Percentiles rank a stretch among this genome's conserved stretches.
Conservation (phyloP, 495 filamentous ascomycete species). For the Hypoxylon perforatum region DNA sequence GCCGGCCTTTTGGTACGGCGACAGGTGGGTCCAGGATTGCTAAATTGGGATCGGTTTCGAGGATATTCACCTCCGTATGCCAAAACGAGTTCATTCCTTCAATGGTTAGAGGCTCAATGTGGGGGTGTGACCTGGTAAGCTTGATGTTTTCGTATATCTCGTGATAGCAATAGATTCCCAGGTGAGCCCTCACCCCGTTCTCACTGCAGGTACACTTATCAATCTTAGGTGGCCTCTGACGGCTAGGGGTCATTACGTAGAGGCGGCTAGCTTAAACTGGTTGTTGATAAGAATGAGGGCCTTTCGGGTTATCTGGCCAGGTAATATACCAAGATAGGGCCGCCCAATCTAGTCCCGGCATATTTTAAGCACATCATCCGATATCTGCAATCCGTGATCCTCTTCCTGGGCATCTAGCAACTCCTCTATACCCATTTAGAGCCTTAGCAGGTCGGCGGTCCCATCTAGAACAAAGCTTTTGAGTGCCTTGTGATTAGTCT, state of each 20-base stretch:
- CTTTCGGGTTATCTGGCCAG: background rate
- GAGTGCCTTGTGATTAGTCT: background rate
- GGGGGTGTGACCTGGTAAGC: background rate
- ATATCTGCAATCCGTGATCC: background rate
- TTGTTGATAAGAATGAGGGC: background rate
- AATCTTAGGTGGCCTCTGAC: background rate
- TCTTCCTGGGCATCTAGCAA: background rate
- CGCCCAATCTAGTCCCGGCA: background rate
- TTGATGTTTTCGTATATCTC: constrained; percentile 2
- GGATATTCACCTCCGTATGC: background rate
- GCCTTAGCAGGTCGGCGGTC: background rate
- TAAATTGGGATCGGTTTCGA: background rate
- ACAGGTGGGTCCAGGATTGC: background rate
- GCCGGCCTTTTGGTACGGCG: background rate
- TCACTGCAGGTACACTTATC: background rate
- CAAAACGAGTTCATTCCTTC: background rate
- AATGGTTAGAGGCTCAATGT: background rate
- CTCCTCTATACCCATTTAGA: background rate
- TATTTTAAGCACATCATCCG: background rate
- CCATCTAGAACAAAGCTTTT: background rate
- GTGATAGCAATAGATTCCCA: constrained; percentile 1
- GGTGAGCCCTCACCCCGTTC: background rate
- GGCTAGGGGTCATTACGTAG: background rate
- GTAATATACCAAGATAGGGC: background rate
- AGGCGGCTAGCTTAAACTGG: background rate